A percentile compares a stretch with the other conserved stretches of the same genome.
Evolutionary conservation across 225 moss, liverwort and hornwort genomes (phyloP).

Genomic region (Pseudisothecium myosuroides): DNA sequence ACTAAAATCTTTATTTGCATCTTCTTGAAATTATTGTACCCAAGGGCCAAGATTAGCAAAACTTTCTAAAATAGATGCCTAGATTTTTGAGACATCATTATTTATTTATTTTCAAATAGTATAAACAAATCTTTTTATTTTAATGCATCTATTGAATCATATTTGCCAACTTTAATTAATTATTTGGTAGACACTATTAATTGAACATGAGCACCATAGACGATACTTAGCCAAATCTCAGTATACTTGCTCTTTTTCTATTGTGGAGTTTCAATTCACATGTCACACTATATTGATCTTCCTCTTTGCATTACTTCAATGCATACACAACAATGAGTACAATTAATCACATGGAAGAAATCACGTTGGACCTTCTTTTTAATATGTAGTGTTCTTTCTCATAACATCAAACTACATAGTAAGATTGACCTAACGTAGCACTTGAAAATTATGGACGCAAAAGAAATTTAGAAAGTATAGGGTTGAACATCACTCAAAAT

Average conservation of each 20-base stretch:
- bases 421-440: neutral
- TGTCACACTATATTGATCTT: neutral
- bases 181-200: neutral
- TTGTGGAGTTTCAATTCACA: neutral
- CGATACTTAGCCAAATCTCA: neutral
- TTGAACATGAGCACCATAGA: rapidly evolving
- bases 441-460: rapidly evolving
- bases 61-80: neutral
- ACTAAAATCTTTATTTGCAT: neutral
- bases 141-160: neutral
- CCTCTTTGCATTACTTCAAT: rapidly evolving
- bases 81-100: neutral
- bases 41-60: neutral
- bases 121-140: rapidly evolving
- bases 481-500: neutral
- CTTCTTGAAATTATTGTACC: rapidly evolving
- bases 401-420: neutral
- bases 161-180: no score
- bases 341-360: neutral
- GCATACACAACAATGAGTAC: neutral
- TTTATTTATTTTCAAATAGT: neutral
- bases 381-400: neutral
- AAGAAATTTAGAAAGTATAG: neutral
- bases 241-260: neutral
- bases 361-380: neutral